Conservation (phyloP, 2,329 filamentous ascomycete species). For the Paraphoma chrysanthemicola region DNA sequence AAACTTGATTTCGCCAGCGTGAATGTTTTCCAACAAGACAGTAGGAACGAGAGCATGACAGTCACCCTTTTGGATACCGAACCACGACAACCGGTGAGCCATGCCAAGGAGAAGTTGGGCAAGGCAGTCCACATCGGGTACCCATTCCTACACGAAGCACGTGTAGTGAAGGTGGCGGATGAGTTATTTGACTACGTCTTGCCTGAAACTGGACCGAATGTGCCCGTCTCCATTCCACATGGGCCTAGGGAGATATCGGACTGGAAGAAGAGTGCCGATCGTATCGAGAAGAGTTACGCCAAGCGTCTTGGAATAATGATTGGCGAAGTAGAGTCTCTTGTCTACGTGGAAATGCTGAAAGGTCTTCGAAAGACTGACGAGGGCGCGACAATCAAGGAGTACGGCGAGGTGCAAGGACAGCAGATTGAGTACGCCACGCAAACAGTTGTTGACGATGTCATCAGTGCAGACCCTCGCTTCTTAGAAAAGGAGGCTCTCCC, state of each 20-base stretch:
- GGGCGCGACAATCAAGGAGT: conserved; percentile 91
- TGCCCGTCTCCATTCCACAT: conserved; percentile 74
- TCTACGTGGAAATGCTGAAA: conserved; percentile 93
- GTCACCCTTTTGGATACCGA: conserved; percentile 82
- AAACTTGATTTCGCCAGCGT: conserved; percentile 86
- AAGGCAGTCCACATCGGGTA: conserved; percentile 90
- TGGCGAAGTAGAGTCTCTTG: conserved; percentile 83
- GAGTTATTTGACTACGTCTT: conserved; percentile 90
- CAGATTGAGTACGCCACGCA: conserved; percentile 93
- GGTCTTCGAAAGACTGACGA: conserved; percentile 89
- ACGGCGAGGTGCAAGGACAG: conserved; percentile 81
- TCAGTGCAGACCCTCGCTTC: conserved; percentile 92
- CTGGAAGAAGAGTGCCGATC: conserved; percentile 82
- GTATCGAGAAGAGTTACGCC: conserved; percentile 86
- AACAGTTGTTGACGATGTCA: conserved; percentile 84
- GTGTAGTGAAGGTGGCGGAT: conserved; percentile 86
- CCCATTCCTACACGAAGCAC: conserved; percentile 93
- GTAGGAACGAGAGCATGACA: conserved; percentile 95
- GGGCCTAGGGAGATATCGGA: conserved; percentile 77
- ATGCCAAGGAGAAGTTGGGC: conserved; percentile 80
- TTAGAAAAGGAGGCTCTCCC: conserved; percentile 87
- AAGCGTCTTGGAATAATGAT: conserved; percentile 89
- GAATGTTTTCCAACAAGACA: conserved; percentile 94
- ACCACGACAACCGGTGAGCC: conserved; percentile 70
- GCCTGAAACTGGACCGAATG: conserved; percentile 65